phyloP scores from a whole-genome alignment of 768 basidiomycete species.

The Mycena leptocephala region DNA sequence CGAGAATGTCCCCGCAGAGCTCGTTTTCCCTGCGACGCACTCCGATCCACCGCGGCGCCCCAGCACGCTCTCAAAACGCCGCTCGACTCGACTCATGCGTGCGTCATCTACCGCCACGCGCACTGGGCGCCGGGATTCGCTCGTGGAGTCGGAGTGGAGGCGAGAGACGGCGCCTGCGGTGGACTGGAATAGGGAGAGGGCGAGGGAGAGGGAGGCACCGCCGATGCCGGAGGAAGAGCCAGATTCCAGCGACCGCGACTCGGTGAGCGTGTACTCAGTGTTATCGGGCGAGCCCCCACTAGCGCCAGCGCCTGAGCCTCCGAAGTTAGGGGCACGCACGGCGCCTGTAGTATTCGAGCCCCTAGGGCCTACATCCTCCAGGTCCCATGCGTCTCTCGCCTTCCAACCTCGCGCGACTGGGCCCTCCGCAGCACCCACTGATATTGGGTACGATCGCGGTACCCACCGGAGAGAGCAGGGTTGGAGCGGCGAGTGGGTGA shows the following conservation, averaged over 20 bases:
- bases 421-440: too few relatives aligned
- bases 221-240: background rate
- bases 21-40: constrained; percentile 45
- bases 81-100: background rate
- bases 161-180: background rate
- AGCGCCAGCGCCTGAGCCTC: too few relatives aligned
- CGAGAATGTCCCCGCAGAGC: constrained; percentile 61
- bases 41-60: background rate
- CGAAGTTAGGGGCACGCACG: too few relatives aligned
- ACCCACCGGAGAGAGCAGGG: constrained; percentile 31
- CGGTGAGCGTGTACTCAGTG: constrained; percentile 19
- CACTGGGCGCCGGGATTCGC: background rate
- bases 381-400: too few relatives aligned
- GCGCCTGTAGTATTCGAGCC: too few relatives aligned
- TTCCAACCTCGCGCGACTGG: too few relatives aligned
- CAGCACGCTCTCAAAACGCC: background rate
- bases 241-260: constrained; percentile 16
- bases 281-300: constrained; percentile 23
- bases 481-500: constrained; percentile 36
- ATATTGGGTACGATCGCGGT: constrained; percentile 12
- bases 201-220: background rate
- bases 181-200: background rate
- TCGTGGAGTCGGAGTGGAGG: background rate
- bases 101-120: background rate
- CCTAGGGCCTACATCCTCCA: too few relatives aligned